Evolutionary conservation across 768 basidiomycete genomes (phyloP).

Genomic region (Auriscalpium orientale): DNA sequence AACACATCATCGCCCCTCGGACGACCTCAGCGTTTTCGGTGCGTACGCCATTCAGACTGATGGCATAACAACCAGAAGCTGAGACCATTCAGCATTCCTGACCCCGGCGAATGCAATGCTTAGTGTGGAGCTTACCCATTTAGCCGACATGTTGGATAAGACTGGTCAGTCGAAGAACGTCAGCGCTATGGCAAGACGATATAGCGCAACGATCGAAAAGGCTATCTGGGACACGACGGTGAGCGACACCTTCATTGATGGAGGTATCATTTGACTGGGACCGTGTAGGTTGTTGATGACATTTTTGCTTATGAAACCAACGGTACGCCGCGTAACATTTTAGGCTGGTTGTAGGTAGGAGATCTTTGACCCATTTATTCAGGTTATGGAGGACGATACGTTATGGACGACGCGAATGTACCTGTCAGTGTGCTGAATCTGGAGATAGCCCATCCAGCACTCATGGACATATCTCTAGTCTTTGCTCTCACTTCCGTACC

Average conservation of each 20-base stretch:
- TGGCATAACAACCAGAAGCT: no score
- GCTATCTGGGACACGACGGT: slow-evolving; percentile 58
- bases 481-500: slow-evolving; percentile 69
- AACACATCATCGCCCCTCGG: slow-evolving; percentile 71
- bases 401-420: slow-evolving; percentile 85
- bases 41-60: slow-evolving; percentile 3
- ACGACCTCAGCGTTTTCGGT: slow-evolving; percentile 67
- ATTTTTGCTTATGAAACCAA: slow-evolving; percentile 77
- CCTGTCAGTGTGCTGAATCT: slow-evolving; percentile 40
- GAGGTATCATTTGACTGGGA: not conserved
- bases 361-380: not conserved
- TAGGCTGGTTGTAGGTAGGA: no score
- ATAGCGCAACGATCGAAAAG: slow-evolving; percentile 48
- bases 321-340: slow-evolving; percentile 28
- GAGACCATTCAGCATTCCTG: slow-evolving; percentile 47
- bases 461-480: slow-evolving; percentile 35
- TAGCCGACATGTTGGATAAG: slow-evolving; percentile 52
- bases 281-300: slow-evolving; percentile 44
- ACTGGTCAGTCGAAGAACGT: slow-evolving; percentile 41
- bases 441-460: not conserved
- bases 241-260: slow-evolving; percentile 20
- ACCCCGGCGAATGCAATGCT: slow-evolving; percentile 81
- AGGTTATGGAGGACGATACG: slow-evolving; percentile 64
- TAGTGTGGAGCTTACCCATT: slow-evolving; percentile 58
- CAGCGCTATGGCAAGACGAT: slow-evolving; percentile 44